Percentiles rank a stretch among this genome's conserved stretches.
Evolutionary conservation across 441 rosid genomes (phyloP).

Genomic region (Gossypium gossypioides): DNA sequence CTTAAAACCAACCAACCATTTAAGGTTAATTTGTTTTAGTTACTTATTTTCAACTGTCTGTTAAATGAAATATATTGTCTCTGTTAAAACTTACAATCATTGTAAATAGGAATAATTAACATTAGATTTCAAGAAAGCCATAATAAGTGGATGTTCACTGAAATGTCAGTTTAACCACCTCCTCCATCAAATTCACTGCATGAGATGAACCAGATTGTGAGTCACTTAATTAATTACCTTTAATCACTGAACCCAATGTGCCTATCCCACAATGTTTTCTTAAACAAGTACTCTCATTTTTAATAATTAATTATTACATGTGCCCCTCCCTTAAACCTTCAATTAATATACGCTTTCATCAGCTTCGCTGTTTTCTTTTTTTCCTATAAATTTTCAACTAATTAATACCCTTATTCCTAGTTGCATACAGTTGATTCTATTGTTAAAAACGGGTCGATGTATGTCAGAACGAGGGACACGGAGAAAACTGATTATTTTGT

Average conservation of each 20-base stretch:
- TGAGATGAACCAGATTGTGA: constrained; percentile 14
- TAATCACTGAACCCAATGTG: constrained; percentile 39
- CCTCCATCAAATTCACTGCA: neutral
- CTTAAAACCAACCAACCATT: constrained; percentile 5
- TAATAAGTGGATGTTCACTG: neutral
- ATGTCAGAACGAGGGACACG: too few species aligned
- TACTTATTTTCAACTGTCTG: neutral
- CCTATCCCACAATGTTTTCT: constrained; percentile 6
- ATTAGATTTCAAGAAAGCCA: neutral
- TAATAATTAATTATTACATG: constrained; percentile 10
- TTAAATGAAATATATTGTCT: neutral
- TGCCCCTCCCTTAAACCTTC: neutral
- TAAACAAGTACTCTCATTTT: constrained; percentile 6
- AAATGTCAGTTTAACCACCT: neutral
- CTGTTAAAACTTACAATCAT: neutral
- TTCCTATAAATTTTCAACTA: neutral
- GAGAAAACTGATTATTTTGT: too few species aligned
- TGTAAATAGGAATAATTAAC: neutral
- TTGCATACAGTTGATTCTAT: too few species aligned
- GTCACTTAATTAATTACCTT: constrained; percentile 34
- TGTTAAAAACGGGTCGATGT: too few species aligned
- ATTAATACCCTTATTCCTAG: too few species aligned
- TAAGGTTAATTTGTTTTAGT: neutral
- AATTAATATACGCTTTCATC: neutral
- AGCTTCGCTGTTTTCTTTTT: neutral